These are phyloP conservation scores for Daldinia vernicosa DNA, from an alignment of 495 filamentous ascomycete species.

Conservation along the genomic window DNA sequence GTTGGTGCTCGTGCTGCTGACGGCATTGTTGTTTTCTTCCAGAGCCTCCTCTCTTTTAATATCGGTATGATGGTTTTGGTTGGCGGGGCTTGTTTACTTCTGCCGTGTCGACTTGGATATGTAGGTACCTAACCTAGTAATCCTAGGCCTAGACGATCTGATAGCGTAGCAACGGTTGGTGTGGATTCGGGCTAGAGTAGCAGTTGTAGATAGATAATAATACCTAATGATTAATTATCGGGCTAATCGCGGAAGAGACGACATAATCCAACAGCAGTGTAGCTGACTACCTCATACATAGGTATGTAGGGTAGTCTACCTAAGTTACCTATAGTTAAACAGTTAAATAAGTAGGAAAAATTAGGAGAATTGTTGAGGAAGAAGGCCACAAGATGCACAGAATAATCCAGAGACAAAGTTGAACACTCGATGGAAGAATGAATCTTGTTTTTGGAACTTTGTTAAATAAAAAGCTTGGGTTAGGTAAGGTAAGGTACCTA, in stretches of 20 bases:
- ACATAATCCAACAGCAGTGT: conserved; percentile 8
- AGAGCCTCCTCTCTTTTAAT: not conserved
- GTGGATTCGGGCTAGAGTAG: conserved; percentile 9
- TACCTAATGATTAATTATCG: conserved; percentile 20
- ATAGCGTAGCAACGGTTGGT: conserved; percentile 31
- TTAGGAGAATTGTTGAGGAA: not conserved
- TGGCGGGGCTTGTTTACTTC: conserved; percentile 44
- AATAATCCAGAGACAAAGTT: conserved; percentile 11
- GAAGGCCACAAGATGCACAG: not conserved
- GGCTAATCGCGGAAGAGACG: conserved; percentile 18
- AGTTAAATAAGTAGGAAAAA: not conserved
- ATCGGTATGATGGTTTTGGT: conserved; percentile 30
- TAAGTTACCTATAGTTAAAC: not conserved
- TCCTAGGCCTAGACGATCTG: conserved; percentile 10
- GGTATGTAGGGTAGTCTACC: not conserved
- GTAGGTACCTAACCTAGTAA: too few species aligned
- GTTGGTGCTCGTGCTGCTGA: conserved; percentile 28
- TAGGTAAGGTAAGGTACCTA: conserved; percentile 5
- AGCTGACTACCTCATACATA: too few species aligned
- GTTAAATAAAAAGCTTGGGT: conserved; percentile 16
- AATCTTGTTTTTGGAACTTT: conserved; percentile 15
- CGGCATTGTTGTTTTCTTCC: conserved; percentile 22
- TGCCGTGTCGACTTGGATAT: not conserved
- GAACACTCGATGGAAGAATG: conserved; percentile 6
- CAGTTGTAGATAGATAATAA: conserved; percentile 2